These are phyloP conservation scores for Fusarium pininemorale DNA, from an alignment of 2,329 filamentous ascomycete genomes.

Conservation along the genomic window DNA sequence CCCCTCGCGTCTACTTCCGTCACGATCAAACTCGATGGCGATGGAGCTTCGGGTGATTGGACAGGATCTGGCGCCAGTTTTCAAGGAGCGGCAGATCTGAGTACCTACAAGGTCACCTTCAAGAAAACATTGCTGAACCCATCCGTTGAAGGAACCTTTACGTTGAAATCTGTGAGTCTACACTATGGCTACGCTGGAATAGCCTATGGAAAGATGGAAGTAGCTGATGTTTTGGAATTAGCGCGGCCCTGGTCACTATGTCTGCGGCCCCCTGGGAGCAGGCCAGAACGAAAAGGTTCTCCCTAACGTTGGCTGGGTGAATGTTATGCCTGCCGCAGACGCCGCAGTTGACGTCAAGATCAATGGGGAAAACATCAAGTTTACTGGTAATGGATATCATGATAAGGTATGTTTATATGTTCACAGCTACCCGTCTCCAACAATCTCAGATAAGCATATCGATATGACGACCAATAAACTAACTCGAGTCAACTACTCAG, in stretches of 20 bases:
- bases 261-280: neutral
- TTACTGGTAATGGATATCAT: neutral
- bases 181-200: rapidly evolving
- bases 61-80: neutral
- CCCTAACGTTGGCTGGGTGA: neutral
- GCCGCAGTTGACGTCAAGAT: neutral
- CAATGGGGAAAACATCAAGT: neutral
- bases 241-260: neutral
- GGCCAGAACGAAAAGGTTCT: neutral
- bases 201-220: no score
- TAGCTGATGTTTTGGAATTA: neutral
- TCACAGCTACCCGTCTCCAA: neutral
- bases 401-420: neutral
- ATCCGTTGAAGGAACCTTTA: neutral
- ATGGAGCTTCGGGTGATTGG: neutral
- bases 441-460: neutral
- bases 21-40: neutral
- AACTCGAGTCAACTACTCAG: neutral
- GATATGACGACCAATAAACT: neutral
- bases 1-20: neutral
- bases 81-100: neutral
- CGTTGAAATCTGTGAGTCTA: neutral
- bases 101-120: neutral
- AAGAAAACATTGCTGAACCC: neutral
- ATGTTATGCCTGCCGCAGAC: neutral